These are phyloP conservation scores for Sugiyamaella xylanicola DNA, from an alignment of 1,139 yeast species.

Conservation along the genomic window DNA sequence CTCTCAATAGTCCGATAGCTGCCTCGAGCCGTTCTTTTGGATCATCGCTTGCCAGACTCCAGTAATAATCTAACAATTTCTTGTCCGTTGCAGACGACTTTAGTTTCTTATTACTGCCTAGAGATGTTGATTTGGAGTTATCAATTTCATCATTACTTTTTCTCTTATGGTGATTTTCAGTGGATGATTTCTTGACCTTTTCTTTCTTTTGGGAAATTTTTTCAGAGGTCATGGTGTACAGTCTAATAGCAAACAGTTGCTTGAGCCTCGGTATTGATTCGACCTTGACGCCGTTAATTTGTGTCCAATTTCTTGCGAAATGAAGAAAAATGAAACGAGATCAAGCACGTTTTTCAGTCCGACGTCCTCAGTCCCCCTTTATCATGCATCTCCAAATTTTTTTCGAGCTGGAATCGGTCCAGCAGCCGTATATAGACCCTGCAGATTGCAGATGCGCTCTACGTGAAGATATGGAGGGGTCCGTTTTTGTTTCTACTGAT, in stretches of 20 bases:
- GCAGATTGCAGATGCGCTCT: slow-evolving; percentile 5
- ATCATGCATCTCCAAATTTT: slow-evolving; percentile 4
- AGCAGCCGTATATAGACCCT: slow-evolving; percentile 9
- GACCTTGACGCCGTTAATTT: not conserved
- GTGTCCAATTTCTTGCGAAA: not conserved
- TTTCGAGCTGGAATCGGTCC: not conserved
- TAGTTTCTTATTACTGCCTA: slow-evolving; percentile 1
- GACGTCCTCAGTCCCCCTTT: not conserved
- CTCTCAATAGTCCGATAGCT: slow-evolving; percentile 66
- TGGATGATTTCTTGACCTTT: not conserved
- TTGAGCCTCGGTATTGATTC: no score
- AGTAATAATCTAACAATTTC: slow-evolving; percentile 61
- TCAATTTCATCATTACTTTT: slow-evolving; percentile 7
- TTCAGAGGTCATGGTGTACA: slow-evolving; percentile 7
- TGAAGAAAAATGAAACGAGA: not conserved
- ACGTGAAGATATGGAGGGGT: no score
- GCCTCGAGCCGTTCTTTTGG: slow-evolving; percentile 72
- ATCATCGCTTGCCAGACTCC: slow-evolving; percentile 74
- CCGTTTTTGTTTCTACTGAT: no score
- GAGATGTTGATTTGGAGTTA: not conserved
- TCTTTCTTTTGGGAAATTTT: slow-evolving; percentile 4
- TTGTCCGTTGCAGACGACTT: slow-evolving; percentile 3
- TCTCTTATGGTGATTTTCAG: not conserved
- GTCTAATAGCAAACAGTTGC: no score
- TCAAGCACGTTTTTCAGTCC: not conserved